phyloP scores from a whole-genome alignment of 371 early-diverging fungal genomes.

The Chytridium lagenaria region DNA sequence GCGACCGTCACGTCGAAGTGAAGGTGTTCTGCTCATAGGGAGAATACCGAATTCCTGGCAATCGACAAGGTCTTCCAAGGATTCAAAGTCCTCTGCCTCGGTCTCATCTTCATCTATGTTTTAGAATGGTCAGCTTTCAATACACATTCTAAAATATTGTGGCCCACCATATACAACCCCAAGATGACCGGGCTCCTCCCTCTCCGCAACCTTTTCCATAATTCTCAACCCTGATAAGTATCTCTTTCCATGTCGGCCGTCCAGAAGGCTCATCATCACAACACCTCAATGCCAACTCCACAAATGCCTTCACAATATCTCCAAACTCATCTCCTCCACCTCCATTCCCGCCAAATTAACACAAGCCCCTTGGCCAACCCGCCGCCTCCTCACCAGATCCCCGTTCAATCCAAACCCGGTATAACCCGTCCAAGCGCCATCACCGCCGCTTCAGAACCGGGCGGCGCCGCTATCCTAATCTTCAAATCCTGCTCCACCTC shows the following conservation, averaged over 20 bases:
- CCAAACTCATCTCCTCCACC: neutral
- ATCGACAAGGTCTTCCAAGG: neutral
- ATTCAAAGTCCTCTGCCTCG: neutral
- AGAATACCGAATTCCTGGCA: neutral
- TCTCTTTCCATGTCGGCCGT: conserved; percentile 40
- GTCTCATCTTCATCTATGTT: neutral
- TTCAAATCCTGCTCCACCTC: conserved; percentile 4
- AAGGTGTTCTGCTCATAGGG: conserved; percentile 6
- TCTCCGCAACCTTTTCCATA: conserved; percentile 34
- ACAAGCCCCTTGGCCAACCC: conserved; percentile 14
- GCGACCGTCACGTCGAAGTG: neutral
- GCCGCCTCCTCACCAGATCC: conserved; percentile 37
- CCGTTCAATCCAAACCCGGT: conserved; percentile 55
- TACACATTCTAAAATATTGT: neutral
- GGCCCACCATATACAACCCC: conserved; percentile 32
- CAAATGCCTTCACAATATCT: conserved; percentile 24
- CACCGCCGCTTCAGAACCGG: neutral
- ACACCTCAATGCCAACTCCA: conserved; percentile 39
- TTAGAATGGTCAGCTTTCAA: neutral
- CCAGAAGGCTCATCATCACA: conserved; percentile 35
- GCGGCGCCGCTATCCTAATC: neutral
- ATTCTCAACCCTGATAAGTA: conserved; percentile 37
- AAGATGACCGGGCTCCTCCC: conserved; percentile 30
- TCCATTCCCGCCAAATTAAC: neutral
- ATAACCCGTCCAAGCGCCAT: conserved; percentile 18